Conservation (phyloP, 352 stramenopile species). For the Globisporangium carolinianum region DNA sequence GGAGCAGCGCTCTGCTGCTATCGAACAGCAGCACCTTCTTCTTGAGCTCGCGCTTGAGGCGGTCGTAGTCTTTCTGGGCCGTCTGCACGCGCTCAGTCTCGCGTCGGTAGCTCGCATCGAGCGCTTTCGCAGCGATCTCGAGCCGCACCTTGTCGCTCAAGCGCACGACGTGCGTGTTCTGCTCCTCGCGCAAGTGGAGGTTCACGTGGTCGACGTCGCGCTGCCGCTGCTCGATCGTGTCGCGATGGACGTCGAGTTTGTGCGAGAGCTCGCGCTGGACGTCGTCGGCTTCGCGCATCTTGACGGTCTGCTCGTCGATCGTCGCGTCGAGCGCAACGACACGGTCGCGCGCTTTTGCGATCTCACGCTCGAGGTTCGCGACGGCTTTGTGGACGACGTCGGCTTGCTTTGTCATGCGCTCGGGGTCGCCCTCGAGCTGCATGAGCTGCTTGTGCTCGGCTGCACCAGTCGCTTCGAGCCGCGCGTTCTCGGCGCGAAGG, state of each 20-base stretch:
- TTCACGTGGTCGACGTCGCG: constrained; percentile 88
- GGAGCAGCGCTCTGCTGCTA: constrained; percentile 59
- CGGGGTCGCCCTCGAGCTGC: constrained; percentile 67
- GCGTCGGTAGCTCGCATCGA: constrained; percentile 40
- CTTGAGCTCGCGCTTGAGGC: constrained; percentile 81
- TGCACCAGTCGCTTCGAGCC: constrained; percentile 34
- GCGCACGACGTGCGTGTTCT: constrained; percentile 71
- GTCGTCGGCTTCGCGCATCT: constrained; percentile 71
- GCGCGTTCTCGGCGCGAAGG: constrained; percentile 52
- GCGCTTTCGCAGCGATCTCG: constrained; percentile 49
- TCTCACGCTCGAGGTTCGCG: constrained; percentile 58
- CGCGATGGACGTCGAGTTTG: constrained; percentile 86
- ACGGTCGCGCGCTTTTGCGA: constrained; percentile 34
- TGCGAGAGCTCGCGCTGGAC: constrained; percentile 71
- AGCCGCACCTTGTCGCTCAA: constrained; percentile 65
- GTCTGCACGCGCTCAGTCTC: constrained; percentile 63
- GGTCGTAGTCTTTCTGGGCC: constrained; percentile 76
- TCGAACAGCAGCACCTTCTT: constrained; percentile 86
- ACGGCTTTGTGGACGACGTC: constrained; percentile 83
- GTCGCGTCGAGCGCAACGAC: constrained; percentile 28
- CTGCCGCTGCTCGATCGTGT: constrained; percentile 88
- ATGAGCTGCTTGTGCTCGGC: constrained; percentile 53
- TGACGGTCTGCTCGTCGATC: constrained; percentile 34
- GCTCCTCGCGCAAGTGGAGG: constrained; percentile 79
- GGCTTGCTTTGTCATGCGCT: constrained; percentile 80